A percentile compares a stretch with the other conserved stretches of the same genome.
Conservation (phyloP, 306 rosid genomes). For the Prunus kanzakura region DNA sequence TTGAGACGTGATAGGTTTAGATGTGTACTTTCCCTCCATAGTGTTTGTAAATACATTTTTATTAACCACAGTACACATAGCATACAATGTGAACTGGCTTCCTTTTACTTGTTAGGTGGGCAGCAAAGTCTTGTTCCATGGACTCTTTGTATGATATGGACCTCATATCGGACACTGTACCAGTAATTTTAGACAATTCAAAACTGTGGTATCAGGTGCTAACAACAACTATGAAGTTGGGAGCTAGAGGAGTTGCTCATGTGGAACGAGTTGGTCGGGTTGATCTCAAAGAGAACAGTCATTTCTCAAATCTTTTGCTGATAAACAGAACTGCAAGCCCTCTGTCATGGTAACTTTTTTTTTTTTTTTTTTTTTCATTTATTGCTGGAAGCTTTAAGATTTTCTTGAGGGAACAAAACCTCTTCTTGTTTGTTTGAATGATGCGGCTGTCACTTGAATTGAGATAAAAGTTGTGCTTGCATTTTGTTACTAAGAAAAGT, state of each 20-base stretch:
- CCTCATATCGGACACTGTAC: conserved; percentile 66
- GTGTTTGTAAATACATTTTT: not conserved
- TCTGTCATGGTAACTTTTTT: conserved; percentile 67
- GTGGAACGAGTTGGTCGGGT: conserved; percentile 56
- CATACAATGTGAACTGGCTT: conserved; percentile 25
- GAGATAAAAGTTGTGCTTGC: not conserved
- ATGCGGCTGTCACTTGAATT: not conserved
- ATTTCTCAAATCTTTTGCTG: conserved; percentile 65
- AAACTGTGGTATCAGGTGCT: conserved; percentile 71
- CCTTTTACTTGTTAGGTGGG: conserved; percentile 63
- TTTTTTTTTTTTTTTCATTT: not conserved
- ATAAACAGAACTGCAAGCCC: conserved; percentile 92
- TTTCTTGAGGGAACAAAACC: not conserved
- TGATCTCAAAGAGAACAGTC: conserved; percentile 59
- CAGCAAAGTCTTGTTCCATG: conserved; percentile 75
- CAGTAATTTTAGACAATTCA: conserved; percentile 88
- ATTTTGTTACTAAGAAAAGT: not conserved
- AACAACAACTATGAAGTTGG: conserved; percentile 77
- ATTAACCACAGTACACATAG: not conserved
- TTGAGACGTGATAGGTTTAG: too few relatives aligned
- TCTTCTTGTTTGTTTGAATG: not conserved
- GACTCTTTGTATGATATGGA: conserved; percentile 75
- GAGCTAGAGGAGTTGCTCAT: conserved; percentile 65
- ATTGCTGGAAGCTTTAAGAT: not conserved
- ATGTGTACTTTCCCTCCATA: not conserved